phyloP scores from a whole-genome alignment of 305 asterid genomes.

The Plantago rigida region DNA sequence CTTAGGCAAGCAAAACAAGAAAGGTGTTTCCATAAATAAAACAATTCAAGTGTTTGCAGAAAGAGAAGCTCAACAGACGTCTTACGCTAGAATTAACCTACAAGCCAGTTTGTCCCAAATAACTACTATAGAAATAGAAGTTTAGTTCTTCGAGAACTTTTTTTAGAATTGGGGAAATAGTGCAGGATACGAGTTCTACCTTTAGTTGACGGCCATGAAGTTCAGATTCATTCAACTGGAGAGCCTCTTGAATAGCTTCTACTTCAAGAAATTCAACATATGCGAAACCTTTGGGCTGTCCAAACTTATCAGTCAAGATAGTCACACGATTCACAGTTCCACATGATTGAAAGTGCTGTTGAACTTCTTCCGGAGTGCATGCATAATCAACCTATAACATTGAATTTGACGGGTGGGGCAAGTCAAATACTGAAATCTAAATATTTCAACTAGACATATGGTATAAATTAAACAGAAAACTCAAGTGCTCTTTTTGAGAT shows the following conservation, averaged over 20 bases:
- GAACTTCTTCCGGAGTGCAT: conserved; percentile 91
- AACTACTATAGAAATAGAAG: not conserved
- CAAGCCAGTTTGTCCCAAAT: not conserved
- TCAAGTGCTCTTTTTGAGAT: not conserved
- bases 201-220: conserved; percentile 86
- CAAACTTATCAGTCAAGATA: conserved; percentile 79
- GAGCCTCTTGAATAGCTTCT: conserved; percentile 81
- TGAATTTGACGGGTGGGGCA: conserved; percentile 11
- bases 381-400: conserved; percentile 69
- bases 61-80: not conserved
- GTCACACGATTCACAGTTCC: conserved; percentile 92
- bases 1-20: too few species aligned
- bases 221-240: conserved; percentile 77
- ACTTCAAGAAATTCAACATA: conserved; percentile 78
- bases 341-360: conserved; percentile 83
- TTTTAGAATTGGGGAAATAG: not conserved
- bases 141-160: not conserved
- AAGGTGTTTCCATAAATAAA: too few species aligned
- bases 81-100: conserved; percentile 3
- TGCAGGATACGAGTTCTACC: conserved; percentile 32
- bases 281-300: conserved; percentile 95
- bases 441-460: not conserved
- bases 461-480: not conserved
- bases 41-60: too few species aligned
- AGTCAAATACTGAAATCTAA: not conserved